Conservation (phyloP, 768 basidiomycete species). For the Naganishia randhawae region DNA sequence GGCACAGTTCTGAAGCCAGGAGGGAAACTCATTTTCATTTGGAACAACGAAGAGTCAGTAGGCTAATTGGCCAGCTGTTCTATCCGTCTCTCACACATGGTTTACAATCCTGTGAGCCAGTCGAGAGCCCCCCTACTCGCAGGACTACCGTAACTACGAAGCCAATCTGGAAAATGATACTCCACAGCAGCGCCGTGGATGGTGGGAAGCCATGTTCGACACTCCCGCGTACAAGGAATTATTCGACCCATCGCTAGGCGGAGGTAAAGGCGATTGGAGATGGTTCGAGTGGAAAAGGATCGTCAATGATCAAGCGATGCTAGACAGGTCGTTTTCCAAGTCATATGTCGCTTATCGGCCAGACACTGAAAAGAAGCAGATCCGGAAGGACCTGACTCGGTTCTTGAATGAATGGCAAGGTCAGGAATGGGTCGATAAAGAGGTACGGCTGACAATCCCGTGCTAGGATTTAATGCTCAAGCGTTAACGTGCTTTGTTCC, state of each 20-base stretch:
- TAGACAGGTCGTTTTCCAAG: conserved; percentile 73
- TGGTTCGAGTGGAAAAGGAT: conserved; percentile 58
- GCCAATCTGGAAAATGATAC: conserved; percentile 53
- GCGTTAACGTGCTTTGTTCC: not conserved
- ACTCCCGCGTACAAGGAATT: conserved; percentile 59
- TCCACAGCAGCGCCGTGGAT: conserved; percentile 73
- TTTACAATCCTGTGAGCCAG: not conserved
- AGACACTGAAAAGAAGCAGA: conserved; percentile 59
- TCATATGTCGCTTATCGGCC: conserved; percentile 72
- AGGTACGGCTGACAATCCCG: conserved; percentile 35
- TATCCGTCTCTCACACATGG: not conserved
- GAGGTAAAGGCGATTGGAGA: conserved; percentile 54
- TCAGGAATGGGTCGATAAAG: conserved; percentile 69
- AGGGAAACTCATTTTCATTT: conserved; percentile 71
- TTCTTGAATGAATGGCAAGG: conserved; percentile 63
- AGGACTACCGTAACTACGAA: conserved; percentile 21
- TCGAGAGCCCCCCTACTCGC: conserved; percentile 22
- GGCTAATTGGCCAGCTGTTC: not conserved
- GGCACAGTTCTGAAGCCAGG: conserved; percentile 71
- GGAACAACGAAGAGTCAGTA: conserved; percentile 69
- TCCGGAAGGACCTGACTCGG: conserved; percentile 57
- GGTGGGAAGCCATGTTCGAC: conserved; percentile 70
- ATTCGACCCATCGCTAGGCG: conserved; percentile 57
- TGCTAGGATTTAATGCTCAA: not conserved
- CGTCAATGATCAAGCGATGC: conserved; percentile 55